A percentile compares a stretch with the other conserved stretches of the same genome.
phyloP scores from a whole-genome alignment of 257 asterid genomes.

The Plantago ovata region DNA sequence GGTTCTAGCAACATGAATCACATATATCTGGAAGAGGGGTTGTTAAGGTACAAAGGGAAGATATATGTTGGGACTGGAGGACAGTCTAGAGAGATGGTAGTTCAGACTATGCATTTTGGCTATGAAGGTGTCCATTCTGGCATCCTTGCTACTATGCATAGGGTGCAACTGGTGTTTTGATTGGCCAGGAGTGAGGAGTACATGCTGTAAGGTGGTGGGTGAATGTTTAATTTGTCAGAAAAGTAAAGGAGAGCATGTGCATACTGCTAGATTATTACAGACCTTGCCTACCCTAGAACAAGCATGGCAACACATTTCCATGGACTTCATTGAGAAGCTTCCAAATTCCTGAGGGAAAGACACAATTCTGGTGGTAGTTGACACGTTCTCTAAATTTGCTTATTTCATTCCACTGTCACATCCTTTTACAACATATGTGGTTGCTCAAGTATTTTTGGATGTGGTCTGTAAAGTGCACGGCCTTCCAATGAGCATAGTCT shows the following conservation, averaged over 20 bases:
- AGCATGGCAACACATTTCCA: neutral
- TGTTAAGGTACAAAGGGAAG: neutral
- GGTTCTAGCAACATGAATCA: neutral
- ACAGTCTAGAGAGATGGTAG: neutral
- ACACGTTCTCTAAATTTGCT: neutral
- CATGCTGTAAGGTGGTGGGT: neutral
- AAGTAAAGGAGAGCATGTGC: neutral
- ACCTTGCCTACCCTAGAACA: neutral
- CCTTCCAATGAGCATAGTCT: neutral
- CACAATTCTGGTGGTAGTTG: neutral
- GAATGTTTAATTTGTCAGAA: neutral
- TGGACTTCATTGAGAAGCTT: conserved; percentile 8
- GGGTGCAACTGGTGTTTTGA: neutral
- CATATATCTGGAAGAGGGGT: no score
- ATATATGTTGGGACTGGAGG: neutral
- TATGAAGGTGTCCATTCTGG: neutral
- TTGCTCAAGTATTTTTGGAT: neutral
- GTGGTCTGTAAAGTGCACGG: neutral
- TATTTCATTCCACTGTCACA: neutral
- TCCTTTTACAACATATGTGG: neutral
- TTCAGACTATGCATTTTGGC: neutral
- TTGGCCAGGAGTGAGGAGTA: neutral
- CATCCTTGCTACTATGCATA: neutral
- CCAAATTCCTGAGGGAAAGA: neutral
- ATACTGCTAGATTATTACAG: neutral